Conservation (phyloP, 805 yeast species). For the Yamadazyma olivae region DNA sequence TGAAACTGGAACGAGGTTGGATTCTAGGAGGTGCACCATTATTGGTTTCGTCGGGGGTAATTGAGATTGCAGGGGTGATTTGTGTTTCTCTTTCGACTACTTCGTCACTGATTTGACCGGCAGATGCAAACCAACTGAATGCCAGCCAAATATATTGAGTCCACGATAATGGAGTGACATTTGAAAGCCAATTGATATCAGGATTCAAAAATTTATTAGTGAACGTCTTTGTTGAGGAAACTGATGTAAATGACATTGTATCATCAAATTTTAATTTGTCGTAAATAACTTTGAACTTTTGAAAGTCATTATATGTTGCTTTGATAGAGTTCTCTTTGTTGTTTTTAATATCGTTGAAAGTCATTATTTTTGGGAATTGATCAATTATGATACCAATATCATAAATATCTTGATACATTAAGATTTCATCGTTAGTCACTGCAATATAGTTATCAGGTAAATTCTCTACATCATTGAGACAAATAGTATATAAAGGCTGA, state of each 20-base stretch:
- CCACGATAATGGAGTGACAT: conserved; percentile 43
- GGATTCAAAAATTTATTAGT: conserved; percentile 1
- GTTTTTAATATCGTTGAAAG: conserved; percentile 3
- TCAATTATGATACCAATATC: conserved; percentile 39
- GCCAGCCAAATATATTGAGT: conserved; percentile 64
- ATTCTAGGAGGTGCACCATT: not conserved
- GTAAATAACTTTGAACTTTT: conserved; percentile 32
- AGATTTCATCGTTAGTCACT: conserved; percentile 63
- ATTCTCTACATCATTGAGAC: conserved; percentile 49
- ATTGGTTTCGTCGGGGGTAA: conserved; percentile 6
- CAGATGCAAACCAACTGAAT: conserved; percentile 84
- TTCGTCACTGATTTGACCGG: conserved; percentile 50
- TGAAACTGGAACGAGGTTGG: not conserved
- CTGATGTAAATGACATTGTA: not conserved
- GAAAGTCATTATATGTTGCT: conserved; percentile 37
- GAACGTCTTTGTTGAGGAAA: not conserved
- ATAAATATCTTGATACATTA: conserved; percentile 53
- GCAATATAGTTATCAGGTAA: conserved; percentile 36
- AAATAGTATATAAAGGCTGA: conserved; percentile 59
- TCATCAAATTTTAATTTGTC: conserved; percentile 12
- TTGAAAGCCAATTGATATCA: not conserved
- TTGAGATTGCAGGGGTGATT: not conserved
- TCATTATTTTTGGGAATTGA: conserved; percentile 7
- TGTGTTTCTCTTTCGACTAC: conserved; percentile 4
- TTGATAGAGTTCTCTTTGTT: conserved; percentile 11